These are phyloP conservation scores for Phytophthora sp. DNA, from an alignment of 352 stramenopile species.

Conservation along the genomic window DNA sequence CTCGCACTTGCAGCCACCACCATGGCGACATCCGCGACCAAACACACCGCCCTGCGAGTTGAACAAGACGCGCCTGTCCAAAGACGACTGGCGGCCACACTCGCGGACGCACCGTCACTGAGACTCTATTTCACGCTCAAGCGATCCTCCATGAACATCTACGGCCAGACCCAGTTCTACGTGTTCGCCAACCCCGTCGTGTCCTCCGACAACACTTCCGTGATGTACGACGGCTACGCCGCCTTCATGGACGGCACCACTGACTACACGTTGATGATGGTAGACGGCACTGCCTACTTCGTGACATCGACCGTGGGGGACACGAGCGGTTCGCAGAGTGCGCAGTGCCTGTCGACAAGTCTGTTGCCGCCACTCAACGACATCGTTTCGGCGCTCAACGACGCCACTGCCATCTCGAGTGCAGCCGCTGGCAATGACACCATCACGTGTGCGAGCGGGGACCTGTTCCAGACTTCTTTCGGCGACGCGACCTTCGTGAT, in stretches of 20 bases:
- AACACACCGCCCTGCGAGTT: constrained; percentile 3
- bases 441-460: constrained; percentile 28
- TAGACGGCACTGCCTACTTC: constrained; percentile 39
- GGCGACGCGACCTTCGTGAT: constrained; percentile 35
- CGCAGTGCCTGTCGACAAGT: constrained; percentile 23
- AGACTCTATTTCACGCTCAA: constrained; percentile 41
- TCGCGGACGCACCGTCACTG: constrained; percentile 34
- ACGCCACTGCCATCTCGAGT: constrained; percentile 17
- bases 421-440: constrained; percentile 8
- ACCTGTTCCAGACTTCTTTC: constrained; percentile 34
- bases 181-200: constrained; percentile 44
- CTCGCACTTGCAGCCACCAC: constrained; percentile 6
- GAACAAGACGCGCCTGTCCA: background rate
- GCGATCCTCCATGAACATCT: constrained; percentile 37
- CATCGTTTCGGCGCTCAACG: constrained; percentile 26
- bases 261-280: constrained; percentile 29
- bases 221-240: constrained; percentile 42
- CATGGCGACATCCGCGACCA: background rate
- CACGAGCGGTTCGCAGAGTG: constrained; percentile 3
- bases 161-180: constrained; percentile 38
- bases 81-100: constrained; percentile 3
- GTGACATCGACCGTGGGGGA: constrained; percentile 21
- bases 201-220: constrained; percentile 17
- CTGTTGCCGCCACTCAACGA: constrained; percentile 22
- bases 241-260: constrained; percentile 25